These are phyloP conservation scores for Lachancea cidri DNA, from an alignment of 805 yeast genomes.

Conservation along the genomic window DNA sequence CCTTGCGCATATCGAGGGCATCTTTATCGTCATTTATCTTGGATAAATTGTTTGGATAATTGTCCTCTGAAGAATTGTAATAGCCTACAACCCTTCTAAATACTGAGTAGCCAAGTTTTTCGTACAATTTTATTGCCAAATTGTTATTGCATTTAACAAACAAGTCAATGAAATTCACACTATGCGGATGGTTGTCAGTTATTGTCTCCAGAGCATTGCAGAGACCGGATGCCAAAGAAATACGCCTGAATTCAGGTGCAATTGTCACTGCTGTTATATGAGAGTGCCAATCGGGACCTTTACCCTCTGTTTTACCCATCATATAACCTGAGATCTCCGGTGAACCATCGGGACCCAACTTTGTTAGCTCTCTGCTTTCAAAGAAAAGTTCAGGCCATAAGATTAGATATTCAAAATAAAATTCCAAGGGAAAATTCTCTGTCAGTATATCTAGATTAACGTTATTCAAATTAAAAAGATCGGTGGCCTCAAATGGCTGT, in stretches of 20 bases:
- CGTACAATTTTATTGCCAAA: slow-evolving; percentile 77
- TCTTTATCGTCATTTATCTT: slow-evolving; percentile 62
- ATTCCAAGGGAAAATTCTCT: slow-evolving; percentile 81
- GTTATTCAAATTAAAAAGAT: slow-evolving; percentile 64
- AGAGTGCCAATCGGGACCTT: slow-evolving; percentile 82
- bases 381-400: slow-evolving; percentile 89
- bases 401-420: slow-evolving; percentile 76
- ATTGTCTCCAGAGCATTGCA: slow-evolving; percentile 69
- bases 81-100: slow-evolving; percentile 86
- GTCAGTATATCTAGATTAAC: slow-evolving; percentile 86
- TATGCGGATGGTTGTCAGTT: slow-evolving; percentile 72
- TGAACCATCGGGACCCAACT: slow-evolving; percentile 18
- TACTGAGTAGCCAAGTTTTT: slow-evolving; percentile 78
- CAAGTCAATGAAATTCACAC: slow-evolving; percentile 81
- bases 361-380: slow-evolving; percentile 53
- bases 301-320: slow-evolving; percentile 97
- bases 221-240: slow-evolving; percentile 78
- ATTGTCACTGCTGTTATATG: slow-evolving; percentile 96
- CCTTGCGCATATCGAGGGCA: slow-evolving; percentile 83
- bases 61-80: slow-evolving; percentile 56
- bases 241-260: slow-evolving; percentile 71
- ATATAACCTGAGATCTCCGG: slow-evolving; percentile 57
- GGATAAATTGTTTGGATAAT: slow-evolving; percentile 37
- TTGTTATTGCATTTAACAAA: slow-evolving; percentile 84
- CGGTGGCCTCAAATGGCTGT: slow-evolving; percentile 83